phyloP scores from a whole-genome alignment of 2,329 filamentous ascomycete species.

The Ascomycota sp. region DNA sequence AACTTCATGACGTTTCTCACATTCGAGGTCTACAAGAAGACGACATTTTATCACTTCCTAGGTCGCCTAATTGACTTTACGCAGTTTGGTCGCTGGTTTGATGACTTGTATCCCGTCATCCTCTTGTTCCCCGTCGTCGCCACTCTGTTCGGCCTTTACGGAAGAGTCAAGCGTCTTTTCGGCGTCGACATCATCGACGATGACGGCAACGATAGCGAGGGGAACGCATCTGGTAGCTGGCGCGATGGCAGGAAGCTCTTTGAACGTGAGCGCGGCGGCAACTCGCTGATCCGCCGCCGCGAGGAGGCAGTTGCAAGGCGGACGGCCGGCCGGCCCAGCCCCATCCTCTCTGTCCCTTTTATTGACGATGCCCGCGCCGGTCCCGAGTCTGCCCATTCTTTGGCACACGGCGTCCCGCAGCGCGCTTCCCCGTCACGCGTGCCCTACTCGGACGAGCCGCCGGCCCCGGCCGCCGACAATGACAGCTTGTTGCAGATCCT shows the following conservation, averaged over 20 bases:
- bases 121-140: constrained; percentile 71
- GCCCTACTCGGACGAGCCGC: too few relatives aligned
- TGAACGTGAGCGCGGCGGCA: constrained; percentile 59
- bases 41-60: constrained; percentile 73
- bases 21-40: constrained; percentile 48
- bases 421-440: too few relatives aligned
- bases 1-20: constrained; percentile 90
- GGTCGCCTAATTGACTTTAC: constrained; percentile 71
- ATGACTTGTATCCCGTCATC: constrained; percentile 72
- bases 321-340: constrained; percentile 7
- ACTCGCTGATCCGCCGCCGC: constrained; percentile 29
- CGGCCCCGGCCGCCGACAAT: constrained; percentile 40
- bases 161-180: constrained; percentile 58
- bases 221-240: constrained; percentile 50
- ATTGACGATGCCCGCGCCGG: too few relatives aligned
- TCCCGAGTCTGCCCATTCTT: too few relatives aligned
- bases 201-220: constrained; percentile 46
- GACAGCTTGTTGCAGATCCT: constrained; percentile 73
- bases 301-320: constrained; percentile 19
- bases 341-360: too few relatives aligned
- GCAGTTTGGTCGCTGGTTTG: constrained; percentile 63
- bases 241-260: constrained; percentile 81
- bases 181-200: constrained; percentile 58
- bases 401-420: too few relatives aligned
- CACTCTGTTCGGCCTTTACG: constrained; percentile 77